Evolutionary conservation across 768 basidiomycete species (phyloP).

Genomic region (Leccinum arenicola): DNA sequence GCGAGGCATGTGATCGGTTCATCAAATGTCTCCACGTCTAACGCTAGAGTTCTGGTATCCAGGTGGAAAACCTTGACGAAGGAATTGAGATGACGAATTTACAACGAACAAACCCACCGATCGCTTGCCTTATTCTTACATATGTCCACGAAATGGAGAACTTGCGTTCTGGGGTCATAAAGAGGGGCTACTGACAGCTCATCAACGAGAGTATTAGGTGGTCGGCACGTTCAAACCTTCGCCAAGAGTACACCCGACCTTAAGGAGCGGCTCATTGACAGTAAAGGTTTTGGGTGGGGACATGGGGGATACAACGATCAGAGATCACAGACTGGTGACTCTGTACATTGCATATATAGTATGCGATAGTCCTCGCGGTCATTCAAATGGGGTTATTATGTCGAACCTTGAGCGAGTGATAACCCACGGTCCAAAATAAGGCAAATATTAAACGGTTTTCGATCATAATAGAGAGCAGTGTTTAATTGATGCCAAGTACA

Average conservation of each 20-base stretch:
- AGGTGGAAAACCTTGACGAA: conserved; percentile 32
- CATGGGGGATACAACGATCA: conserved; percentile 6
- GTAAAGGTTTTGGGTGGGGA: conserved; percentile 17
- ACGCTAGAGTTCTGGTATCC: conserved; percentile 38
- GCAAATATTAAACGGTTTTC: background rate
- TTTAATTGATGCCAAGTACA: conserved; percentile 23
- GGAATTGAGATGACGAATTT: background rate
- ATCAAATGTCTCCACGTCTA: conserved; percentile 48
- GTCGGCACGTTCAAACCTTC: conserved; percentile 45
- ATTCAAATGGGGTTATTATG: conserved; percentile 10
- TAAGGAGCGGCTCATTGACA: conserved; percentile 43
- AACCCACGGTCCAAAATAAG: conserved; percentile 4
- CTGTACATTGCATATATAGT: conserved; percentile 5
- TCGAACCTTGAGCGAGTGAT: conserved; percentile 5
- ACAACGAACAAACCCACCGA: background rate
- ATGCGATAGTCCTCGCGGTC: conserved; percentile 1
- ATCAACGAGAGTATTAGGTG: background rate
- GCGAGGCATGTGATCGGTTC: conserved; percentile 59
- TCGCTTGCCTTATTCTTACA: conserved; percentile 17
- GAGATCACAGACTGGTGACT: background rate
- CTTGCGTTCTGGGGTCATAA: conserved; percentile 52
- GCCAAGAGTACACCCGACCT: conserved; percentile 54
- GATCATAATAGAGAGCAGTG: conserved; percentile 5
- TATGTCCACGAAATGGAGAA: conserved; percentile 71
- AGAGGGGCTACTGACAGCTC: conserved; percentile 46